These are phyloP conservation scores for Caloboletus inedulis DNA, from an alignment of 1,284 basidiomycete species.

Conservation along the genomic window DNA sequence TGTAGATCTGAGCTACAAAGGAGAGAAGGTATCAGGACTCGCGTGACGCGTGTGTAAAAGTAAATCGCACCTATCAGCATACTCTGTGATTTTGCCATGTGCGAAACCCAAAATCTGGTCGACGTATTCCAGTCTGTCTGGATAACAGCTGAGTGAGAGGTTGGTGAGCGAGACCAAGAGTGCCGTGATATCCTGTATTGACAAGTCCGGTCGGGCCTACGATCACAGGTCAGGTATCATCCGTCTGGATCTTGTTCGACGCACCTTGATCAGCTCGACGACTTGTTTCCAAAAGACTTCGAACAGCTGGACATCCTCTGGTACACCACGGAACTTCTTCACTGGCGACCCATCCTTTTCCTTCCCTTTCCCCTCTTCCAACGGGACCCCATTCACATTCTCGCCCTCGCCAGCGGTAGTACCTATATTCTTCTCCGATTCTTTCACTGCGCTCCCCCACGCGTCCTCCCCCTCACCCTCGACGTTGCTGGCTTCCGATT, in stretches of 20 bases:
- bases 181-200: conserved; percentile 93
- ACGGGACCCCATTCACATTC: conserved; percentile 29
- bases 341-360: conserved; percentile 50
- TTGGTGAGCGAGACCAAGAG: conserved; percentile 91
- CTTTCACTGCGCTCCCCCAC: conserved; percentile 22
- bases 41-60: neutral
- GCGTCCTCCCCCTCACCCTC: conserved; percentile 41
- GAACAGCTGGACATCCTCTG: conserved; percentile 88
- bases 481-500: conserved; percentile 1
- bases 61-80: conserved; percentile 62
- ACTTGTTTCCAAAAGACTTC: conserved; percentile 98
- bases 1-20: conserved; percentile 76
- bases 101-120: conserved; percentile 91
- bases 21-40: neutral
- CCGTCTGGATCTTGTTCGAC: conserved; percentile 5
- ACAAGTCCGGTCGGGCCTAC: conserved; percentile 92
- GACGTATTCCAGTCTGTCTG: conserved; percentile 91
- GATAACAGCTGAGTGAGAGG: conserved; percentile 91
- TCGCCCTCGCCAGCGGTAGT: conserved; percentile 26
- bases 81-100: conserved; percentile 81
- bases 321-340: conserved; percentile 87
- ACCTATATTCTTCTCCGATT: conserved; percentile 33
- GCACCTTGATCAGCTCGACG: conserved; percentile 92
- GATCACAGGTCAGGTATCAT: neutral
- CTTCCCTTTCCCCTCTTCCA: conserved; percentile 42